Evolutionary conservation across 371 early-diverging fungal species (phyloP).

Genomic region (Entomophthora muscae): DNA sequence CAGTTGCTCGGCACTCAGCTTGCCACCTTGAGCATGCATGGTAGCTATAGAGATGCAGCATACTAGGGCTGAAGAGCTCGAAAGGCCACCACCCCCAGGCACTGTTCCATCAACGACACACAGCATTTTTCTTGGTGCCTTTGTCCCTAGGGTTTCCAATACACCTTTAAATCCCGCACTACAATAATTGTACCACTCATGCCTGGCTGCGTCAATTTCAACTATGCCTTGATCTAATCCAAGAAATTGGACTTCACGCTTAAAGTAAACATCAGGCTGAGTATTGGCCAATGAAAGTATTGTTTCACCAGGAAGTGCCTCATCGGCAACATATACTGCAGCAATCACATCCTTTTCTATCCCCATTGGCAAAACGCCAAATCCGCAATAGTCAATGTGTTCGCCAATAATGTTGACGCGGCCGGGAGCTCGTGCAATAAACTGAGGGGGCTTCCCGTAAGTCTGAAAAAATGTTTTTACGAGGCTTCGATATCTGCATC

Average conservation of each 20-base stretch:
- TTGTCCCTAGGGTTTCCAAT: conserved; percentile 30
- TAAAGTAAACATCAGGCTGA: conserved; percentile 18
- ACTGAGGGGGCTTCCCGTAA: conserved; percentile 50
- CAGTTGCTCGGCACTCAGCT: conserved; percentile 20
- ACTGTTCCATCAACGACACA: conserved; percentile 59
- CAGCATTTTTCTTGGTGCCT: conserved; percentile 42
- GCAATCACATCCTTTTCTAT: conserved; percentile 73
- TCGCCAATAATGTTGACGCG: conserved; percentile 92
- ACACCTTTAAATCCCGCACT: conserved; percentile 29
- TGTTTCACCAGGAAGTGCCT: conserved; percentile 12
- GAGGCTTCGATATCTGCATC: conserved; percentile 35
- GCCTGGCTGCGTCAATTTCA: conserved; percentile 31
- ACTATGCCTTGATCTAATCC: conserved; percentile 26
- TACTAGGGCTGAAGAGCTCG: conserved; percentile 70
- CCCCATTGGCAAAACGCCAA: conserved; percentile 91
- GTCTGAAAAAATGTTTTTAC: conserved; percentile 27
- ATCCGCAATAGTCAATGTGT: conserved; percentile 91
- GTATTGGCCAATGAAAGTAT: conserved; percentile 43
- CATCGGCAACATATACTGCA: conserved; percentile 36
- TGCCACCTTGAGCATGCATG: conserved; percentile 24
- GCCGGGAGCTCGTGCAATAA: conserved; percentile 78
- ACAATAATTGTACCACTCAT: conserved; percentile 6
- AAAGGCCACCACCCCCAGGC: conserved; percentile 72
- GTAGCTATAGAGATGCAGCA: conserved; percentile 60
- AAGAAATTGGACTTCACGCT: conserved; percentile 30